These are phyloP conservation scores for Skeletonema costatum DNA, from an alignment of 108 stramenopile species.

Conservation along the genomic window DNA sequence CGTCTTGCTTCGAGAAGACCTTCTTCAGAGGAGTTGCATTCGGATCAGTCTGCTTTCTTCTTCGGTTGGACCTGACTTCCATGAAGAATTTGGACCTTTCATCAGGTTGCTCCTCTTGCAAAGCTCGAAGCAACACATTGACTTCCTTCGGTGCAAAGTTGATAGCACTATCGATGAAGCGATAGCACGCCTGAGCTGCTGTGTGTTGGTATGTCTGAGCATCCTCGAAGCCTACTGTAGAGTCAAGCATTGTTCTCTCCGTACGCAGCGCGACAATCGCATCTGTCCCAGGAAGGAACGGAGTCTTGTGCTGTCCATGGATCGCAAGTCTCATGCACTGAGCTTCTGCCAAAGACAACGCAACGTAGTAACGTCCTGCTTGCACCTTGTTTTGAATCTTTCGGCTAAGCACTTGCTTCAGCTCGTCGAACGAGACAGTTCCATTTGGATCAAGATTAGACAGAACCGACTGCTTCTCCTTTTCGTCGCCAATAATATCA, in stretches of 20 bases:
- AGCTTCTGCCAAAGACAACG: slow-evolving; percentile 93
- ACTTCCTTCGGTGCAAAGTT: slow-evolving; percentile 91
- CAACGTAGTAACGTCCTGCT: slow-evolving; percentile 94
- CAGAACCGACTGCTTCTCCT: slow-evolving; percentile 82
- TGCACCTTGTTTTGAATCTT: slow-evolving; percentile 90
- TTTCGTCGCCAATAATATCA: slow-evolving; percentile 90
- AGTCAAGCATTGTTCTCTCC: slow-evolving; percentile 81
- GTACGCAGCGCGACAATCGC: slow-evolving; percentile 82
- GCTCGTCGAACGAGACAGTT: slow-evolving; percentile 82
- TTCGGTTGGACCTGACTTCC: slow-evolving; percentile 93
- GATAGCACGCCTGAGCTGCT: slow-evolving; percentile 91
- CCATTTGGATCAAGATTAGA: slow-evolving; percentile 70
- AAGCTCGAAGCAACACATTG: slow-evolving; percentile 87
- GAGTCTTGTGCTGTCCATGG: slow-evolving; percentile 78
- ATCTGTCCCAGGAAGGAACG: slow-evolving; percentile 80
- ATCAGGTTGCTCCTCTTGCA: slow-evolving; percentile 90
- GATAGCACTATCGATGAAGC: slow-evolving; percentile 94
- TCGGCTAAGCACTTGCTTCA: slow-evolving; percentile 87
- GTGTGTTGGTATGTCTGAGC: slow-evolving; percentile 89
- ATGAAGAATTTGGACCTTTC: slow-evolving; percentile 91
- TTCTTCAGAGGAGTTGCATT: slow-evolving; percentile 91
- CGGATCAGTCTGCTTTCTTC: slow-evolving; percentile 93
- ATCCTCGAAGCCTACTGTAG: slow-evolving; percentile 77
- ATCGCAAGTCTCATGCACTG: slow-evolving; percentile 94
- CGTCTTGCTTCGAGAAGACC: slow-evolving; percentile 93